A percentile compares a stretch with the other conserved stretches of the same genome.
Evolutionary conservation across 192 early-diverging fungal genomes (phyloP).

Genomic region (Linnemannia elongata): DNA sequence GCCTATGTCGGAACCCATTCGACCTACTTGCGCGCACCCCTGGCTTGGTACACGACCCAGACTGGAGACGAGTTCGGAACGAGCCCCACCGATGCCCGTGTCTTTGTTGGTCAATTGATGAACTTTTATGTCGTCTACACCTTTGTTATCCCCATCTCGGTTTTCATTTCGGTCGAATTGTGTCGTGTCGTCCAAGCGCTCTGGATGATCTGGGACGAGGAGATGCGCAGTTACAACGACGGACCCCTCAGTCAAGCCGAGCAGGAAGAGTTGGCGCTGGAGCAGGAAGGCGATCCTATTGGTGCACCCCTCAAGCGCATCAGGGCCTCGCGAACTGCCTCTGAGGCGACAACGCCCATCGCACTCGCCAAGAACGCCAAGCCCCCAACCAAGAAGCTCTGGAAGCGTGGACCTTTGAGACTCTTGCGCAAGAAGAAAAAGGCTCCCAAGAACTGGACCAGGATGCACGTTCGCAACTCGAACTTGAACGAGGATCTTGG

Average conservation of each 20-base stretch:
- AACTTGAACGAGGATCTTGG: constrained; percentile 94
- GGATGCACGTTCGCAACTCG: constrained; percentile 58
- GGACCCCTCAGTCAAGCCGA: constrained; percentile 53
- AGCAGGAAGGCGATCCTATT: constrained; percentile 18
- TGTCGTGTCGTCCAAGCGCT: constrained; percentile 74
- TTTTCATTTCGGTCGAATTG: constrained; percentile 81
- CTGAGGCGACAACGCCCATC: constrained; percentile 26
- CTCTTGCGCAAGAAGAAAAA: constrained; percentile 41
- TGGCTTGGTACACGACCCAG: constrained; percentile 42
- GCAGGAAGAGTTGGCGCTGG: constrained; percentile 43
- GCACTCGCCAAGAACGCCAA: constrained; percentile 20
- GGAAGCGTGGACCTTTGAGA: constrained; percentile 23
- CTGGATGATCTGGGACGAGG: constrained; percentile 74
- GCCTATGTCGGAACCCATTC: constrained; percentile 43
- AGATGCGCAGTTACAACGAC: constrained; percentile 64
- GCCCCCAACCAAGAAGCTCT: constrained; percentile 31
- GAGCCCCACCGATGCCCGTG: constrained; percentile 6
- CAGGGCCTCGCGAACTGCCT: constrained; percentile 4
- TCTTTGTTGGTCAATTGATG: constrained; percentile 59
- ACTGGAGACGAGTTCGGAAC: constrained; percentile 20
- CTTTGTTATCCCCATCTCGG: constrained; percentile 81
- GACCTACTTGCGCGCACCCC: constrained; percentile 21
- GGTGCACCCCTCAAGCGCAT: background rate
- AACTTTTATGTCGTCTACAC: constrained; percentile 70
- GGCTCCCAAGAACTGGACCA: constrained; percentile 50